Base-by-base conservation (phyloP, 345 rosid genomes). In the Iberis pinnata region DNA sequence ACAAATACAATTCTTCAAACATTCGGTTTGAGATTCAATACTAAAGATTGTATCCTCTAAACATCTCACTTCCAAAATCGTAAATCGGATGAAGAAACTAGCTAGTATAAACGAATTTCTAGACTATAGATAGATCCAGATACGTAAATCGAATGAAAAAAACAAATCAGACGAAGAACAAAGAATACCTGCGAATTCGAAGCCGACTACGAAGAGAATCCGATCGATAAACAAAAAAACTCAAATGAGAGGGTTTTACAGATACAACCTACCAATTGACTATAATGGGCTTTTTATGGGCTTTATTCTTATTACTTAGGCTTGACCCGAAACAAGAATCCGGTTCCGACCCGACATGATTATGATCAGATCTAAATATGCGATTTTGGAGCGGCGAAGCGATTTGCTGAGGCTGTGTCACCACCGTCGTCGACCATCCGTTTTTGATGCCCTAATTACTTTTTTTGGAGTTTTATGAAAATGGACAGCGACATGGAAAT, bases 401-500 rank as follows among this genome's bases (percentile, higher is more conserved):
- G 7, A n/a, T n/a, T n/a, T n/a, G 4, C 25, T 3, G 25, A 22
- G 25, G 7, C 12, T 29, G 7, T 31, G 22, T 27, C 49, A 64
- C 56, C 69, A 27, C 32, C 32, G 32, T 5, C 25, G 50, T 55
- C 67, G 68, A 53, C 16, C 49, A 3, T 42, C 13, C 29, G 9
- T 27, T 19, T 19, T 20, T 18, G 16, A 49, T 26, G 52, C 54
- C 12, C 42, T 37, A 18, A 20, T 10, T 9, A 62, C 3, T 2
- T 22, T 2, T 22, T 24, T 33, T 33, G 18, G 13, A 7, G 26
- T 3, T 40, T 29, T 29, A 11, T 24, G 36, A 54, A 31, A 81
- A 29, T 87, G 96, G 85, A 80, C 35, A 78, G 77, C 4, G 76
- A 75, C 41, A 49, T 81, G 56, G 77, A 76, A 60, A 71, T 90